Percentiles rank a stretch among this genome's conserved stretches.
Evolutionary conservation across 352 stramenopile species (phyloP).

Genomic region (Phytophthora tubulina): DNA sequence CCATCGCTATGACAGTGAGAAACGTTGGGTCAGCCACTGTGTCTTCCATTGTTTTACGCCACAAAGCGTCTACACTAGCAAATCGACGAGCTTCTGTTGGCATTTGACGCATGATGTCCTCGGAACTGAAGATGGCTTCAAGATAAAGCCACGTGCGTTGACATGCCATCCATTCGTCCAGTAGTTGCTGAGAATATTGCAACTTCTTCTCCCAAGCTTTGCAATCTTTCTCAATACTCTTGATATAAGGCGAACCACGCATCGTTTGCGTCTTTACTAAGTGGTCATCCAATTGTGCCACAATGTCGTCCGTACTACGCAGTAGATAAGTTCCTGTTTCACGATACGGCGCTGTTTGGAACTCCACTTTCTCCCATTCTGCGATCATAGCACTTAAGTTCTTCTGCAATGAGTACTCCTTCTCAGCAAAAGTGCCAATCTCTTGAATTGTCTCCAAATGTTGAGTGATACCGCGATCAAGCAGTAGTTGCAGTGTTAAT

Average conservation of each 20-base stretch:
- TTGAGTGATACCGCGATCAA: slow-evolving; percentile 85
- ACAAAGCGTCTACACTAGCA: slow-evolving; percentile 89
- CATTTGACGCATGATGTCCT: slow-evolving; percentile 97
- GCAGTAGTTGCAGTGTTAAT: slow-evolving; percentile 80
- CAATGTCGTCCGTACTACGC: slow-evolving; percentile 90
- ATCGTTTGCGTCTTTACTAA: slow-evolving; percentile 97
- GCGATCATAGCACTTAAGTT: slow-evolving; percentile 94
- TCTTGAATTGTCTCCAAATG: slow-evolving; percentile 93
- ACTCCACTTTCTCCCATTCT: slow-evolving; percentile 95
- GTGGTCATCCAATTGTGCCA: slow-evolving; percentile 94
- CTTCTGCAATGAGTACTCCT: slow-evolving; percentile 96
- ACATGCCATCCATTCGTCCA: slow-evolving; percentile 95
- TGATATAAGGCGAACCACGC: slow-evolving; percentile 95
- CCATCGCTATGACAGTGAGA: slow-evolving; percentile 89
- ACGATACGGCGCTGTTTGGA: slow-evolving; percentile 94
- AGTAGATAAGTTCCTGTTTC: slow-evolving; percentile 93
- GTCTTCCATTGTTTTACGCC: slow-evolving; percentile 94
- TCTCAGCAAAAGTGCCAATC: slow-evolving; percentile 93
- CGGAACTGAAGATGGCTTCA: slow-evolving; percentile 95
- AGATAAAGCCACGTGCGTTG: slow-evolving; percentile 97
- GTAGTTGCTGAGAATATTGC: slow-evolving; percentile 90
- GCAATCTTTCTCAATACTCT: slow-evolving; percentile 93
- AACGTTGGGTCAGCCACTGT: slow-evolving; percentile 90
- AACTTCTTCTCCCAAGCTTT: slow-evolving; percentile 92
- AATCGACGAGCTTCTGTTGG: slow-evolving; percentile 92